These are phyloP conservation scores for Groenewaldozyma auringiensis DNA, from an alignment of 1,139 yeast species.

Conservation along the genomic window DNA sequence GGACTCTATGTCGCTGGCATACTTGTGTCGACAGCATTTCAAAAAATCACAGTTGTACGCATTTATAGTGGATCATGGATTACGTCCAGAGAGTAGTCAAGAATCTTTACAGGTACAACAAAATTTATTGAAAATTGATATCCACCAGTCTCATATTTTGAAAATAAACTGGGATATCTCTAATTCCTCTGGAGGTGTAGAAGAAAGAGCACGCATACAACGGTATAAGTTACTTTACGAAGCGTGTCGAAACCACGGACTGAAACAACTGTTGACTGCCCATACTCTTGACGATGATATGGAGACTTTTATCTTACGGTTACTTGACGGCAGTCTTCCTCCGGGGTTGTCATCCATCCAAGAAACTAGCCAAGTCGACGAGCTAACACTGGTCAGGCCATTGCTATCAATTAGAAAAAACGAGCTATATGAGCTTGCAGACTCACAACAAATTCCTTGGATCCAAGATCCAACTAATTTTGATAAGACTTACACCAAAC, in stretches of 20 bases:
- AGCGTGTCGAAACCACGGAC: conserved; percentile 31
- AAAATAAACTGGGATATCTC: conserved; percentile 31
- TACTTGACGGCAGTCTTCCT: conserved; percentile 47
- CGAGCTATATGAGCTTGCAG: conserved; percentile 43
- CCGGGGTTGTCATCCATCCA: conserved; percentile 48
- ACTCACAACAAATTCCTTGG: conserved; percentile 41
- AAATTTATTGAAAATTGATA: conserved; percentile 35
- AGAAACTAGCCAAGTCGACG: conserved; percentile 21
- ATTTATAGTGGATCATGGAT: conserved; percentile 52
- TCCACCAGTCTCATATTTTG: conserved; percentile 34
- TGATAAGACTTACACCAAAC: conserved; percentile 45
- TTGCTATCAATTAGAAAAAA: conserved; percentile 41
- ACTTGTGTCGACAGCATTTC: conserved; percentile 35
- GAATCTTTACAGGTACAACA: conserved; percentile 44
- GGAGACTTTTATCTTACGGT: conserved; percentile 58
- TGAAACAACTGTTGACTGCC: conserved; percentile 44
- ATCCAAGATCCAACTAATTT: conserved; percentile 61
- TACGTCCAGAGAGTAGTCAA: conserved; percentile 38
- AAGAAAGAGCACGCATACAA: conserved; percentile 33
- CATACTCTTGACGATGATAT: conserved; percentile 68
- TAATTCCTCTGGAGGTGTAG: conserved; percentile 15
- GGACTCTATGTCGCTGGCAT: conserved; percentile 65
- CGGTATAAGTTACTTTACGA: conserved; percentile 42
- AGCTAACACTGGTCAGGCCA: conserved; percentile 42
- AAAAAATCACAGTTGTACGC: conserved; percentile 34